Conservation (phyloP, 2,329 filamentous ascomycete genomes). For the Chrysoporthe deuterocubensis region DNA sequence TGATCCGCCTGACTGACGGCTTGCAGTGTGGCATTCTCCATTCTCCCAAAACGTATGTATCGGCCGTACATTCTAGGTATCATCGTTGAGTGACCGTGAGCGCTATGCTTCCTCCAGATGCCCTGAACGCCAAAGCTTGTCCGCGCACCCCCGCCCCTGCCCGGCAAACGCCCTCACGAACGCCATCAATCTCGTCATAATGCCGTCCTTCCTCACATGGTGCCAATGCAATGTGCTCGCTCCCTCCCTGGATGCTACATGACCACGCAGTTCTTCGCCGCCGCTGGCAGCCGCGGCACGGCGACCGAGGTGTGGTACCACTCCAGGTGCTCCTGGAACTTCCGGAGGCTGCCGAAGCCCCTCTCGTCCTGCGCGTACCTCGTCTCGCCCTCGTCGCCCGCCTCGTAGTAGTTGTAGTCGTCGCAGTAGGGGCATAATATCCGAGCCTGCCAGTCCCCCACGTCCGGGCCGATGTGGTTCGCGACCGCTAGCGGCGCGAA, state of each 20-base stretch:
- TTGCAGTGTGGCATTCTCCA: background rate
- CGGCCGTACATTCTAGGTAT: background rate
- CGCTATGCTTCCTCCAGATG: constrained; percentile 7
- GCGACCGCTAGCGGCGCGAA: constrained; percentile 62
- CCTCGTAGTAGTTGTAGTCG: constrained; percentile 52
- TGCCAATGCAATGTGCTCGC: background rate
- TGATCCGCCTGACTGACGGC: background rate
- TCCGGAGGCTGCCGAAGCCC: constrained; percentile 52
- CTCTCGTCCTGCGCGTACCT: constrained; percentile 51
- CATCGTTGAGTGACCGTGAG: background rate
- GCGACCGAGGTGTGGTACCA: constrained; percentile 56
- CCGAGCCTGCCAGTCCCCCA: constrained; percentile 56
- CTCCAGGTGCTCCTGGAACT: constrained; percentile 59
- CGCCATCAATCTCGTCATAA: background rate
- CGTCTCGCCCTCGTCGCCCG: constrained; percentile 54
- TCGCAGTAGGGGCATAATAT: constrained; percentile 63
- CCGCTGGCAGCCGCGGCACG: constrained; percentile 42
- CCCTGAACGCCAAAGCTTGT: constrained; percentile 20
- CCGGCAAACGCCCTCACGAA: background rate
- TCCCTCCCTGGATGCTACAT: constrained; percentile 43
- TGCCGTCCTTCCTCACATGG: background rate
- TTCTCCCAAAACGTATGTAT: background rate
- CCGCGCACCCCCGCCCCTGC: constrained; percentile 30
- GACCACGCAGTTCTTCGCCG: constrained; percentile 47
- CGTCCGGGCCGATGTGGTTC: constrained; percentile 57